Conservation (phyloP, 345 rosid species). For the Heritiera littoralis region DNA sequence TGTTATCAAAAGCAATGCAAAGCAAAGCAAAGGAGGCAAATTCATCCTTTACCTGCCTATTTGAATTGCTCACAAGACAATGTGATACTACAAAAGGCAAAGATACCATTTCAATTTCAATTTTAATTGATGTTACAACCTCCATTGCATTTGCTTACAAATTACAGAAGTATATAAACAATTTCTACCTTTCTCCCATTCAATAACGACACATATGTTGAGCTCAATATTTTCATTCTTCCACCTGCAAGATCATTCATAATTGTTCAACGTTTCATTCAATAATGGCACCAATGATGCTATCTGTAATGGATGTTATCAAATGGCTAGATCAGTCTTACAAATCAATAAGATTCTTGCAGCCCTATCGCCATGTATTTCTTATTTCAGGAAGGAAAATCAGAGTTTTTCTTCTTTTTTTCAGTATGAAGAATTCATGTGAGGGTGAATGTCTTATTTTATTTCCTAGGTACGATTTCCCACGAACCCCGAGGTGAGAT, state of each 20-base stretch:
- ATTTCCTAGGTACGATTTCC: background rate
- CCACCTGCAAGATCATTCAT: constrained; percentile 6
- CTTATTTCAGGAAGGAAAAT: background rate
- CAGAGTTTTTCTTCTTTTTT: background rate
- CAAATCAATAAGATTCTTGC: background rate
- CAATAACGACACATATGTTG: background rate
- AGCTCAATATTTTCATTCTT: background rate
- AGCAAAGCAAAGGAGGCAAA: no score
- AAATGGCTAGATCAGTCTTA: background rate
- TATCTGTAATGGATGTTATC: background rate
- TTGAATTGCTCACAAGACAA: background rate
- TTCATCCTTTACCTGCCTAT: background rate
- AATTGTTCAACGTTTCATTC: background rate
- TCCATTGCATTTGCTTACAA: background rate
- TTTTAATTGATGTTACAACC: background rate
- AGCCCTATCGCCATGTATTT: background rate
- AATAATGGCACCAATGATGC: background rate
- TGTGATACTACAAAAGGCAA: background rate
- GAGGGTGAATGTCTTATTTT: background rate
- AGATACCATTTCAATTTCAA: background rate
- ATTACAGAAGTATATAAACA: background rate
- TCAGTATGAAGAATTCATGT: background rate
- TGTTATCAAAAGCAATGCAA: background rate
- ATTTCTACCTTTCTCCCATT: background rate
- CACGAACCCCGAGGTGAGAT: background rate